phyloP scores from a whole-genome alignment of 495 filamentous ascomycete species.

The Hypoxylon fragiforme region DNA sequence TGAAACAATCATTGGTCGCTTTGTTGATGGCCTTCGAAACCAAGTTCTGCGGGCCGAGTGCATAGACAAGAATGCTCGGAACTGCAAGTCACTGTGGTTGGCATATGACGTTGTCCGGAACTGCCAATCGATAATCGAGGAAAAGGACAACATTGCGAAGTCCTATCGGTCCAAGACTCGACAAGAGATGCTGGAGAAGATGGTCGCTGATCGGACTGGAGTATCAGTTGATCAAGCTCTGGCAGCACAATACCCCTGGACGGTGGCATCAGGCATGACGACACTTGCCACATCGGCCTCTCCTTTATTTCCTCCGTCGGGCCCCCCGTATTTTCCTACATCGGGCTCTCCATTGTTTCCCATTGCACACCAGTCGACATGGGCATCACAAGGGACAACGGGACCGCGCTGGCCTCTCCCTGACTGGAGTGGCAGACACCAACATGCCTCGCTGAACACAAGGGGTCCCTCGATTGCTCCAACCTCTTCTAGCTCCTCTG shows the following conservation, averaged over 20 bases:
- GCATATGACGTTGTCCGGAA: background rate
- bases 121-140: background rate
- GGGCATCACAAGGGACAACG: no score
- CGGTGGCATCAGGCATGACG: background rate
- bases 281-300: background rate
- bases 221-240: background rate
- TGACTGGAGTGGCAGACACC: no score
- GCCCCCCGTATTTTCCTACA: background rate
- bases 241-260: background rate
- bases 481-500: background rate
- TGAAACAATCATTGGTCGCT: background rate
- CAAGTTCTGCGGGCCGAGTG: background rate
- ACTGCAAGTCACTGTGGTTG: background rate
- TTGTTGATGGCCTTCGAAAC: background rate
- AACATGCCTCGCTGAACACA: background rate
- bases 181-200: background rate
- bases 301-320: background rate
- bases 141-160: background rate
- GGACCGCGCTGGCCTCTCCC: no score
- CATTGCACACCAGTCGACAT: background rate
- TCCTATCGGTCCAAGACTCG: background rate
- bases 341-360: background rate
- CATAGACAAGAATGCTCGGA: background rate
- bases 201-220: background rate
- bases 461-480: background rate